A percentile compares a stretch with the other conserved stretches of the same genome.
Conservation (phyloP, 768 basidiomycete genomes). For the Kwoniella shandongensis region DNA sequence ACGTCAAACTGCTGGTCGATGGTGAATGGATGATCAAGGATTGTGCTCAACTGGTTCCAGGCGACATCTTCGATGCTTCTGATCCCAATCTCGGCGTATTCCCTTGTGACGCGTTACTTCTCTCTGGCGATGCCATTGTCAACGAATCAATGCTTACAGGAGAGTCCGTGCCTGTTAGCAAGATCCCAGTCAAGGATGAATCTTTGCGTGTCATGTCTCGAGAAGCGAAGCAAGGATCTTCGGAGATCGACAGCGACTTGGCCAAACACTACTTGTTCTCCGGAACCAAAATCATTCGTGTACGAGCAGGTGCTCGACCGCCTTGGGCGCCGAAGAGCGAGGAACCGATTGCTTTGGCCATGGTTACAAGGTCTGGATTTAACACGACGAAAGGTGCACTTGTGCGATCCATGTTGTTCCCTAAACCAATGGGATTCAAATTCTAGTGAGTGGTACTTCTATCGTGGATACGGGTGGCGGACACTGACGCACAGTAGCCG, state of each 20-base stretch:
- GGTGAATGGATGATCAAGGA: constrained; percentile 69
- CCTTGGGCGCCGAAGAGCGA: constrained; percentile 54
- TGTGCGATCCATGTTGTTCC: constrained; percentile 95
- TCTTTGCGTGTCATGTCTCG: constrained; percentile 69
- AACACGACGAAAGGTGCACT: constrained; percentile 97
- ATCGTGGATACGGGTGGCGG: neutral
- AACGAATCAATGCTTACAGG: constrained; percentile 93
- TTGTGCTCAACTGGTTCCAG: constrained; percentile 80
- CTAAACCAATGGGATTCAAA: constrained; percentile 97
- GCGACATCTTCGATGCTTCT: constrained; percentile 88
- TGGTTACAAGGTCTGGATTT: constrained; percentile 89
- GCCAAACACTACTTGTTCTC: constrained; percentile 82
- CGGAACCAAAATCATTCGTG: constrained; percentile 85
- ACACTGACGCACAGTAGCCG: too few relatives aligned
- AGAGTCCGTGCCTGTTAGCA: constrained; percentile 95
- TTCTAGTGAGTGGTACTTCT: constrained; percentile 73
- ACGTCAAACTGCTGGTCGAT: constrained; percentile 68
- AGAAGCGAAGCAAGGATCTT: constrained; percentile 59
- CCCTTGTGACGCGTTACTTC: constrained; percentile 86
- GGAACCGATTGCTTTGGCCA: constrained; percentile 62
- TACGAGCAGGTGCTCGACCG: constrained; percentile 63
- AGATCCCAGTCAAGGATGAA: constrained; percentile 77
- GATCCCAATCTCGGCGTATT: constrained; percentile 69
- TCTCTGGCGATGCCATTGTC: constrained; percentile 94
- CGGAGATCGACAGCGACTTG: constrained; percentile 59